These are phyloP conservation scores for Ramicandelaber brevisporus DNA, from an alignment of 192 early-diverging fungal genomes.

Conservation along the genomic window DNA sequence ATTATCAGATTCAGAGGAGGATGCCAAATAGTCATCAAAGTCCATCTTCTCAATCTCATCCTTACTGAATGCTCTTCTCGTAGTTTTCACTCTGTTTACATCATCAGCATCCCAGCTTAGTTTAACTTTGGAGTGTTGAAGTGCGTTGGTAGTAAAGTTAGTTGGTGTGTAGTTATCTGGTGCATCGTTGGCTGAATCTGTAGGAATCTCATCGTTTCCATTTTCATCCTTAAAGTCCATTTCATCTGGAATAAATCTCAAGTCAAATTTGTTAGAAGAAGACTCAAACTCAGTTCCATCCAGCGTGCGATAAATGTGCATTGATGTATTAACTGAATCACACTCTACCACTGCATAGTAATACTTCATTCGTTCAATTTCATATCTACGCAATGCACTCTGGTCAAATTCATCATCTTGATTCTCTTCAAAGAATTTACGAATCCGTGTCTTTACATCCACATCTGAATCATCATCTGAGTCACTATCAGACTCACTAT, in stretches of 20 bases:
- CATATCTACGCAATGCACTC: constrained; percentile 64
- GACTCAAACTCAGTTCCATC: constrained; percentile 85
- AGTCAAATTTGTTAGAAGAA: constrained; percentile 76
- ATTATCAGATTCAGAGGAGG: constrained; percentile 34
- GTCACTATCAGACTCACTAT: constrained; percentile 7
- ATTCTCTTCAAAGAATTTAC: constrained; percentile 13
- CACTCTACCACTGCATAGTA: constrained; percentile 92
- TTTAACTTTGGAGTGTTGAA: constrained; percentile 82
- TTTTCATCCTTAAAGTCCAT: no score
- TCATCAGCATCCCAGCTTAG: constrained; percentile 94
- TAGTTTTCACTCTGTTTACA: constrained; percentile 50
- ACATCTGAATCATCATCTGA: constrained; percentile 14
- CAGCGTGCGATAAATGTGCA: constrained; percentile 48
- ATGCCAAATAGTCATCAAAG: constrained; percentile 70
- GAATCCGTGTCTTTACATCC: no score
- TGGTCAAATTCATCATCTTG: constrained; percentile 61
- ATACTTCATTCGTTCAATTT: constrained; percentile 67
- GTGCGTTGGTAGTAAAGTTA: constrained; percentile 48
- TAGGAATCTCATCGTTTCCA: constrained; percentile 32
- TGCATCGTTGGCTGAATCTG: constrained; percentile 24
- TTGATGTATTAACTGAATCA: constrained; percentile 59
- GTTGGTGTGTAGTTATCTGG: constrained; percentile 41
- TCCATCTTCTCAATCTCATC: constrained; percentile 79
- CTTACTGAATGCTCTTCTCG: constrained; percentile 58
- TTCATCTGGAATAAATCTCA: constrained; percentile 79